These are phyloP conservation scores for Amaranthus palmeri DNA, from an alignment of 148 eudicot genomes.

Conservation along the genomic window DNA sequence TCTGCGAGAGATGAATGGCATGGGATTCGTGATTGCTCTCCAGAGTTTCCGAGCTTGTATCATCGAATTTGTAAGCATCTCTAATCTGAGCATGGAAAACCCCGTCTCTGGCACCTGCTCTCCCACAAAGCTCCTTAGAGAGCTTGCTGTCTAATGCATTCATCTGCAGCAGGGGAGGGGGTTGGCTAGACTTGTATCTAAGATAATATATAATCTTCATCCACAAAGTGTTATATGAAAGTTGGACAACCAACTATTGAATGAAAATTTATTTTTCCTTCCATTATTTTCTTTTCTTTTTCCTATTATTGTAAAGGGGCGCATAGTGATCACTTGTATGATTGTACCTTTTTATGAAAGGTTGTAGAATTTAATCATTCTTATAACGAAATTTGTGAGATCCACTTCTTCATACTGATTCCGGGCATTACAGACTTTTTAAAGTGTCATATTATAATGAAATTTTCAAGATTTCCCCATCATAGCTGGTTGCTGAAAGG, in stretches of 20 bases:
- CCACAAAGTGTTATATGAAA: constrained; percentile 2
- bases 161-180: not conserved
- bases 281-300: not conserved
- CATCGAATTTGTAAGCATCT: constrained; percentile 11
- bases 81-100: constrained; percentile 4
- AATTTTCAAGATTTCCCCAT: too few relatives aligned
- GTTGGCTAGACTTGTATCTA: not conserved
- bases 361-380: not conserved
- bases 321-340: constrained; percentile 1
- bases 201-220: constrained; percentile 5
- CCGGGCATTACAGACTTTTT: too few relatives aligned
- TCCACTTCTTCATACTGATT: not conserved
- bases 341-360: not conserved
- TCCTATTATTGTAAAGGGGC: constrained; percentile 12
- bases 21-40: constrained; percentile 13
- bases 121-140: not conserved
- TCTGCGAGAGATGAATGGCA: not conserved
- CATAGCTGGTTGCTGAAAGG: too few relatives aligned
- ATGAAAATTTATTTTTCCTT: not conserved
- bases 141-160: constrained; percentile 6
- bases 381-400: not conserved
- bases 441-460: too few relatives aligned
- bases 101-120: not conserved
- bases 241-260: constrained; percentile 6
- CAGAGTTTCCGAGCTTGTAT: constrained; percentile 1